Evolutionary conservation across 1,139 yeast genomes (phyloP).

Genomic region (Yamadazyma buinensis): DNA sequence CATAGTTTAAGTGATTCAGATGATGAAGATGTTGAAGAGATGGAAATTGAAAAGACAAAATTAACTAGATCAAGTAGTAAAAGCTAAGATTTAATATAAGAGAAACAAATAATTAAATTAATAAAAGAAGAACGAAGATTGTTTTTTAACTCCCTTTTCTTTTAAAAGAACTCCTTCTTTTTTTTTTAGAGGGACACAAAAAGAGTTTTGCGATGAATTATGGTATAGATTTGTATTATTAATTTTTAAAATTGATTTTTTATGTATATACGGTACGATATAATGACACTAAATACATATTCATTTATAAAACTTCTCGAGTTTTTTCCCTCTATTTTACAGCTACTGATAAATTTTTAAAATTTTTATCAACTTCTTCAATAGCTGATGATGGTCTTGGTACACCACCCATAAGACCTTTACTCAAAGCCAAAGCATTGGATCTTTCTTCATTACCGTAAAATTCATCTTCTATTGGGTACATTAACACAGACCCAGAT

Average conservation of each 20-base stretch:
- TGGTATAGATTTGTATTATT: slow-evolving; percentile 3
- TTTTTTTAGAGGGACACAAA: too few relatives aligned
- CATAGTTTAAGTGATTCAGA: slow-evolving; percentile 28
- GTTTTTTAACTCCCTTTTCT: too few relatives aligned
- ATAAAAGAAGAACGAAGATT: too few relatives aligned
- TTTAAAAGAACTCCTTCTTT: too few relatives aligned
- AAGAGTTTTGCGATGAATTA: neutral
- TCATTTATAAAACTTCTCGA: neutral
- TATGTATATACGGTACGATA: slow-evolving; percentile 3
- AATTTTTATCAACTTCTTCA: too few relatives aligned
- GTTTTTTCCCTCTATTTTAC: neutral
- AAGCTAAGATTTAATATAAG: slow-evolving; percentile 17
- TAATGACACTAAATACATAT: slow-evolving; percentile 2
- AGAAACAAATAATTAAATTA: too few relatives aligned
- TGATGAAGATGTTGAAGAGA: slow-evolving; percentile 29
- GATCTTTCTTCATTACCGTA: slow-evolving; percentile 74
- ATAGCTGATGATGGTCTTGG: slow-evolving; percentile 23
- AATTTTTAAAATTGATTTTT: slow-evolving; percentile 1
- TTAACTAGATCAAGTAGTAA: slow-evolving; percentile 44
- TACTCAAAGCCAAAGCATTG: slow-evolving; percentile 78
- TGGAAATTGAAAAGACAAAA: slow-evolving; percentile 17
- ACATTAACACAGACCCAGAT: slow-evolving; percentile 77
- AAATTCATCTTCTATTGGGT: slow-evolving; percentile 88
- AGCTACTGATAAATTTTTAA: too few relatives aligned
- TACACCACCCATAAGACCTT: slow-evolving; percentile 80